phyloP scores from a whole-genome alignment of 352 stramenopile species.

The Pythium monospermum region DNA sequence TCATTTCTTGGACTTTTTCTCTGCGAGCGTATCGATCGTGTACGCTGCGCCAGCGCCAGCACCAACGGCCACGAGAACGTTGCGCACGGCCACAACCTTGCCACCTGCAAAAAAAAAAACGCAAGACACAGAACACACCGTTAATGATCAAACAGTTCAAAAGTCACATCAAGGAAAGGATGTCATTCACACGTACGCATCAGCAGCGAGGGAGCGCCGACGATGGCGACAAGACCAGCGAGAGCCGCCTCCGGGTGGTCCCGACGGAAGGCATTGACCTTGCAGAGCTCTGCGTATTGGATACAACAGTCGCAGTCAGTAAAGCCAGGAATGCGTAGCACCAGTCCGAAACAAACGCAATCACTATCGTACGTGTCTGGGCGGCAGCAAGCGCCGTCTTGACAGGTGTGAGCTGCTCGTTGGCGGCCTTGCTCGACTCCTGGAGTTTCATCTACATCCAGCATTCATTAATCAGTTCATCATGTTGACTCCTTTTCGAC shows the following conservation, averaged over 20 bases:
- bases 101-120: conserved; percentile 29
- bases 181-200: conserved; percentile 40
- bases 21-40: conserved; percentile 50
- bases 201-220: conserved; percentile 60
- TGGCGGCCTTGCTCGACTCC: conserved; percentile 45
- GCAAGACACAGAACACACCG: neutral
- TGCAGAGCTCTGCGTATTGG: conserved; percentile 44
- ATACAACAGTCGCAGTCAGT: conserved; percentile 1
- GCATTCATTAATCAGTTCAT: too few species aligned
- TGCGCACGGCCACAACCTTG: conserved; percentile 55
- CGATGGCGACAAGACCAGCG: conserved; percentile 44
- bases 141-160: neutral
- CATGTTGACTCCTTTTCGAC: too few species aligned
- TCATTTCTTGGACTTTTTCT: conserved; percentile 25
- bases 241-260: conserved; percentile 62
- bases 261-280: conserved; percentile 69
- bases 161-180: neutral
- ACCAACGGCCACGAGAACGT: conserved; percentile 61
- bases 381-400: conserved; percentile 35
- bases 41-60: conserved; percentile 49
- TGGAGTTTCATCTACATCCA: conserved; percentile 33
- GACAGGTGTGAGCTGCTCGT: conserved; percentile 60
- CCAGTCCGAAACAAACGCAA: neutral
- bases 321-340: neutral
- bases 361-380: conserved; percentile 47